These are phyloP conservation scores for Pichia paraexigua DNA, from an alignment of 805 yeast species.

Conservation along the genomic window DNA sequence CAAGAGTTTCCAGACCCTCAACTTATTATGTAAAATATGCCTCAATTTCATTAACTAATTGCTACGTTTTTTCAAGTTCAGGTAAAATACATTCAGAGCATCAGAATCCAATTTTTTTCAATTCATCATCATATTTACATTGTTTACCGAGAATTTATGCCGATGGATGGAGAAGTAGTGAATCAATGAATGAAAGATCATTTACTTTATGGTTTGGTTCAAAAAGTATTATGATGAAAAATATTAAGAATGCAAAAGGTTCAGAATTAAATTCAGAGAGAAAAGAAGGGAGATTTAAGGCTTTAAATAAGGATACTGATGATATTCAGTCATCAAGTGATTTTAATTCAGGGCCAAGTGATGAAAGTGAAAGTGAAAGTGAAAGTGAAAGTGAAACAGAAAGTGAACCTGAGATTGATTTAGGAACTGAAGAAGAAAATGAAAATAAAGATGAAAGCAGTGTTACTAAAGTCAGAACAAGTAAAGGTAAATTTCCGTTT, in stretches of 20 bases:
- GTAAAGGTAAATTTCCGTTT: neutral
- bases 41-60: conserved; percentile 54
- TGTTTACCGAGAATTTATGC: conserved; percentile 63
- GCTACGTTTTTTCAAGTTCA: conserved; percentile 72
- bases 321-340: neutral
- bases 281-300: neutral
- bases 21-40: conserved; percentile 43
- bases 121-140: conserved; percentile 43
- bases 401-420: neutral
- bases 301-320: neutral
- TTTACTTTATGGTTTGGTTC: conserved; percentile 82
- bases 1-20: conserved; percentile 38
- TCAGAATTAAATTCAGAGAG: neutral
- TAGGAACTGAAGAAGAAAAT: neutral
- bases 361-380: neutral
- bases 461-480: neutral
- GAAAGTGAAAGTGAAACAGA: neutral
- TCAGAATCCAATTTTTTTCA: conserved; percentile 29
- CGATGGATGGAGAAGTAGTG: conserved; percentile 82
- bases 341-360: neutral
- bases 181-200: conserved; percentile 65
- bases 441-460: neutral
- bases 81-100: conserved; percentile 47
- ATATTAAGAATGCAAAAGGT: conserved; percentile 7
- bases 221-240: conserved; percentile 38